Base-by-base conservation (phyloP, 768 basidiomycete genomes). In the Suillus spraguei region DNA sequence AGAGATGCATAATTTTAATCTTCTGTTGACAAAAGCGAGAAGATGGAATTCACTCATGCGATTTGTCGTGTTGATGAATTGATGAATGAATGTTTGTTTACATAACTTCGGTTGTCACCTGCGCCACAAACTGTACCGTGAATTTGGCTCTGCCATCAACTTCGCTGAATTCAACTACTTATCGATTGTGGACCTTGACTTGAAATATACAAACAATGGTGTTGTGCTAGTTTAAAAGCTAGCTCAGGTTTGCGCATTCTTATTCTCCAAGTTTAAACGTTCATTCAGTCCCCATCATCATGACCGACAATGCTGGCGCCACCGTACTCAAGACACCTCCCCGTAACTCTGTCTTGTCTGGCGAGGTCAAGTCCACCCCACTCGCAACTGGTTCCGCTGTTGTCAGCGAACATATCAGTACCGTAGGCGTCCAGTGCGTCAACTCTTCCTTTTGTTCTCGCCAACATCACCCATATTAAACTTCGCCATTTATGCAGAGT, bases 301-400 rank as follows among this genome's bases (percentile, higher is more conserved):
- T 56, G 54, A 22, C 22, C n/a, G 5, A 55, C 9, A 50, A 50
- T 53, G 20, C 20, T 35, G 16, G 5, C 16, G 16, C 36, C 36
- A 56, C 16, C 9, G 54, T 14, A 24, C 54, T 4, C 1, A 38
- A 16, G 9, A 56, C 54, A 10, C 22, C 54, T 38, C 52, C 14
- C 20, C 54, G 8, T 56, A 38, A 38, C 22, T 38, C 54, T 53
- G 2, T 9, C 16, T 9, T 50, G 16, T 50, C 16, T 2, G 8
- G 28, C 16, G 49, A 50, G 28, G 5, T 52, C 46, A 61, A 61
- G 22, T 36, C 60, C 3, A 61, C 50, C 7, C 35, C 60, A 36
- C 52, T 17, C 5, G 60, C 35, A 20, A 16, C 22, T n/a, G 60
- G 60, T 11, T 32, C 22, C 17, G 35, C 60, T 53, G n/a, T 5